Percentiles rank a stretch among this genome's conserved stretches.
Conservation (phyloP, 495 filamentous ascomycete species). For the Hypoxylon lenormandii region DNA sequence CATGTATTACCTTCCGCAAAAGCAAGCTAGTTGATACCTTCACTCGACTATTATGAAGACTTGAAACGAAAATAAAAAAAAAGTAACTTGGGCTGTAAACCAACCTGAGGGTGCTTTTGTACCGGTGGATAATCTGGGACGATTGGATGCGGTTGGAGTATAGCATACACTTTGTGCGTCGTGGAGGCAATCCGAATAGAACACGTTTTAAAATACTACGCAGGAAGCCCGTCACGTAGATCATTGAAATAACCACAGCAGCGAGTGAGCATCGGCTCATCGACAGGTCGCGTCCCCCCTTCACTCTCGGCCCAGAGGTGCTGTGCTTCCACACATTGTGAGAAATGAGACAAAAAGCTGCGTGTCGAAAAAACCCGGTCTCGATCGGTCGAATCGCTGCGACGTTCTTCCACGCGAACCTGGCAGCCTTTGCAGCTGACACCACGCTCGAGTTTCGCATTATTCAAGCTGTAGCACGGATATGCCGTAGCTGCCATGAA, state of each 20-base stretch:
- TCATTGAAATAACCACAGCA: conserved; percentile 15
- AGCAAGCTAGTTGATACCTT: no score
- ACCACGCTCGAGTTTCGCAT: conserved; percentile 13
- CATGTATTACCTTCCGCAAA: no score
- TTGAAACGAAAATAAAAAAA: no score
- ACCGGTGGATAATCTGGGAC: no score
- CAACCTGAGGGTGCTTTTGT: no score
- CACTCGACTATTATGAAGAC: no score
- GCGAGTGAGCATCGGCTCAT: conserved; percentile 14
- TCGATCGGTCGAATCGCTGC: not conserved
- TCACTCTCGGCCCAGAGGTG: conserved; percentile 9
- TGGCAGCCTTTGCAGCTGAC: conserved; percentile 23
- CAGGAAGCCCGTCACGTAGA: conserved; percentile 9
- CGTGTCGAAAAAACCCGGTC: conserved; percentile 10
- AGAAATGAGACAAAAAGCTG: conserved; percentile 19
- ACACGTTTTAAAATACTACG: conserved; percentile 6
- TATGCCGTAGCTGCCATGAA: conserved; percentile 20
- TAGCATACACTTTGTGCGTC: not conserved
- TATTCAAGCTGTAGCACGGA: conserved; percentile 6
- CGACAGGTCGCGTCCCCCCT: conserved; percentile 5
- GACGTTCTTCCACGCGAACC: not conserved
- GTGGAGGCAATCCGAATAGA: not conserved
- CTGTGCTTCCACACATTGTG: conserved; percentile 14
- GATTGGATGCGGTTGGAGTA: no score
- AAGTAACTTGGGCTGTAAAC: no score